Base-by-base conservation (phyloP, 2,329 filamentous ascomycete species). In the Dactylellina haptotyla region DNA sequence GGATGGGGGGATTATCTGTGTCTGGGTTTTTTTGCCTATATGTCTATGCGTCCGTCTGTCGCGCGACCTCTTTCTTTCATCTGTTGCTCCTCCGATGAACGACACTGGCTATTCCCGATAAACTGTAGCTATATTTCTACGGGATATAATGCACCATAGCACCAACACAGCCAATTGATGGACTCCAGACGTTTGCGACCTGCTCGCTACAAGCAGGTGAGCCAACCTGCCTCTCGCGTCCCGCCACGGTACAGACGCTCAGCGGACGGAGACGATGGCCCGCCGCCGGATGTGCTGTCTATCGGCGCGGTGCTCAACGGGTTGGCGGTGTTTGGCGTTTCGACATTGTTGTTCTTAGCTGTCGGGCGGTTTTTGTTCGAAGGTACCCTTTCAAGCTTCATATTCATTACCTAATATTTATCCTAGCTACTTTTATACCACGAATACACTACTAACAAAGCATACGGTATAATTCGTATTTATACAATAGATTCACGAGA, bases 401-500 rank as follows among this genome's bases (percentile, higher is more conserved):
- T 10, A 41, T 10, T 26, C 32, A n/a, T 18, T 48, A 76, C 25
- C n/a, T 25, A 14, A 14, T 50, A 41, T 12, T 34, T 14, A 34
- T 23, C 9, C 8, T 8, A 18, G 12, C 1, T 45, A 43, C 12
- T 43, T 26, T 43, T 26, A 4, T 20, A 46, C 16, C 14, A 14
- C 16, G 14, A 20, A 10, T 4, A 18, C 4, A 41, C 14, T 34
- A 12, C 3, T 4, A 41, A n/a, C 25, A 18, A 18, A 23, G 18
- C 6, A 3, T 14, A 48, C 30, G 28, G 12, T 37, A 30, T 50
- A 46, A 63, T 61, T 30, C 18, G 3, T n/a, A 25, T 45, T 10
- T n/a, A 45, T 23, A 20, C 9, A 16, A 23, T 69, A 82, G 81
- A 82, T 66, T 75, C 76, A 14, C 59, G 75, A 25, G 86, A 88